A percentile compares a stretch with the other conserved stretches of the same genome.
Conservation (phyloP, 2,329 filamentous ascomycete species). For the Aureobasidium sp. region DNA sequence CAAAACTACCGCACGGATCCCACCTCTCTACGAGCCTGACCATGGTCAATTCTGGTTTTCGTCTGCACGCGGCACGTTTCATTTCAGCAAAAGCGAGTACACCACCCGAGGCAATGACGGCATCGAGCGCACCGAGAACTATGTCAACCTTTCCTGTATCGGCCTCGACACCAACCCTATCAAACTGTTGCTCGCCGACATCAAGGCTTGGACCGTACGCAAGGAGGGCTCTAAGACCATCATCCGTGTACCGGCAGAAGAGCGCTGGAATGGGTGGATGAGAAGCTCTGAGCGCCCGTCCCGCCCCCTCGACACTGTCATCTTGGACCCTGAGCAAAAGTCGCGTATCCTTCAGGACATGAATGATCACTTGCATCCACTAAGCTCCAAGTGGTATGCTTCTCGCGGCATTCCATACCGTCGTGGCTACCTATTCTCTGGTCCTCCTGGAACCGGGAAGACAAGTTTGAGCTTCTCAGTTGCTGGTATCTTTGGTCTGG, state of each 20-base stretch:
- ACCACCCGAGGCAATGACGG: background rate
- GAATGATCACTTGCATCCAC: conserved; percentile 69
- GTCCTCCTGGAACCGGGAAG: conserved; percentile 46
- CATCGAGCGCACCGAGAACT: background rate
- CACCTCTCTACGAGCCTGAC: conserved; percentile 44
- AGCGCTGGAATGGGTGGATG: conserved; percentile 34
- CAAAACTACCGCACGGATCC: conserved; percentile 42
- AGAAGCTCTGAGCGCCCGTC: conserved; percentile 51
- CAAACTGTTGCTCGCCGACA: conserved; percentile 39
- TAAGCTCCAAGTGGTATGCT: conserved; percentile 71
- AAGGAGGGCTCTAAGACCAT: conserved; percentile 39
- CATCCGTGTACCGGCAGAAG: conserved; percentile 37
- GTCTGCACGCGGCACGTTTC: conserved; percentile 23
- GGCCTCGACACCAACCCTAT: conserved; percentile 43
- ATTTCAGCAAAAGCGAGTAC: background rate
- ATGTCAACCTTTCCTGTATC: conserved; percentile 40
- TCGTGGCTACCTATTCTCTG: conserved; percentile 74
- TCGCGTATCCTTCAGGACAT: conserved; percentile 61
- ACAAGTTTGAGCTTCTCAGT: conserved; percentile 35
- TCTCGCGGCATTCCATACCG: conserved; percentile 80
- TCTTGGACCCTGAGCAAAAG: conserved; percentile 63
- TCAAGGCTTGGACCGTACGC: conserved; percentile 39
- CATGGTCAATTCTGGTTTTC: conserved; percentile 39
- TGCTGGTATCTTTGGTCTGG: conserved; percentile 42
- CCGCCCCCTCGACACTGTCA: conserved; percentile 66